These are phyloP conservation scores for Pyrenophora teres DNA, from an alignment of 2,329 filamentous ascomycete species.

Conservation along the genomic window DNA sequence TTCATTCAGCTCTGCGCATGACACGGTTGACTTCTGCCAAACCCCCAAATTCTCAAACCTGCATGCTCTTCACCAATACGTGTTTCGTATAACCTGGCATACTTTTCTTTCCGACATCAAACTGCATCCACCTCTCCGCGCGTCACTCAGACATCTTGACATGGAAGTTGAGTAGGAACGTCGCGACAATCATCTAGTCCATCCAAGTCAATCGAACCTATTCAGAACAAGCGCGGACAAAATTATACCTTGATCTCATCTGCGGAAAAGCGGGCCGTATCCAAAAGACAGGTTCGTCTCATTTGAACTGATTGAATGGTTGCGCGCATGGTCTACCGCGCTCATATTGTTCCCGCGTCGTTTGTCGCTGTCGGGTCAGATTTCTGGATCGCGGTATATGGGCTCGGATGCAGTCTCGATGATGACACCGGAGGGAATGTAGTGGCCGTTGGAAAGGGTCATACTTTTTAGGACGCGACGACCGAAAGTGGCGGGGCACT, in stretches of 20 bases:
- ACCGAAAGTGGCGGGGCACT: constrained; percentile 50
- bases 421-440: constrained; percentile 30
- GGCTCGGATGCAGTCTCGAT: neutral
- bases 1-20: no score
- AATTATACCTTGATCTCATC: neutral
- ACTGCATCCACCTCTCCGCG: no score
- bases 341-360: neutral
- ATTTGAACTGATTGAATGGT: neutral
- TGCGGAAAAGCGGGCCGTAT: neutral
- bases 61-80: no score
- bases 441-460: constrained; percentile 59
- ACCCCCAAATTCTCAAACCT: no score
- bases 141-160: no score
- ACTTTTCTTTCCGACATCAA: no score
- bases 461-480: constrained; percentile 42
- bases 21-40: no score
- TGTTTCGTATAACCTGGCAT: no score
- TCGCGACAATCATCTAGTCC: no score
- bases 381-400: neutral
- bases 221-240: no score
- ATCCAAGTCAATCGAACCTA: no score
- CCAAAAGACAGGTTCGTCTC: neutral
- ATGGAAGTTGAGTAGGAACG: no score
- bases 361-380: neutral
- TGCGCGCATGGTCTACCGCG: neutral